Base-by-base conservation (phyloP, 768 basidiomycete genomes). In the Russula sp. region DNA sequence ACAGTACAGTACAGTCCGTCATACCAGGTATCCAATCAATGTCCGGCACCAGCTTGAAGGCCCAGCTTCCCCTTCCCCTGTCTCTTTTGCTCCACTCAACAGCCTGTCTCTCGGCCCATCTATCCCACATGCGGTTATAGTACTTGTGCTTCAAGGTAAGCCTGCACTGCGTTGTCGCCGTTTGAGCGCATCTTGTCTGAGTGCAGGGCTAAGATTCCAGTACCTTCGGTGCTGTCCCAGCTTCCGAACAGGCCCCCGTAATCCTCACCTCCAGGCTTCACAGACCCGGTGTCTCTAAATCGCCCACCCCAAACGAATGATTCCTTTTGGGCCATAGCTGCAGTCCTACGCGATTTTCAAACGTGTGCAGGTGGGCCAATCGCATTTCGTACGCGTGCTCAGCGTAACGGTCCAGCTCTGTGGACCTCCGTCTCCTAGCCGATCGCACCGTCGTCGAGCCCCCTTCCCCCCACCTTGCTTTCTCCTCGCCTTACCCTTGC, bases 381-480 rank as follows among this genome's bases (percentile, higher is more conserved):
- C 53, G 63, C 22, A 35, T 31, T 35, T 55, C 5, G 47, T 50
- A 16, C 55, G 58, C 42, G 57, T 60, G 48, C 52, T 35, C 45
- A 13, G 45, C 34, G 45, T 31, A 49, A 39, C 32, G 9, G 2
- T 3, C 20, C 40, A 22, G 51, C 31, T 22, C 34, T 27, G 18
- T 42, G 32, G 7, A 51, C 22, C 47, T 14, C 39, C 34, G 27
- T 40, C n/a, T 9, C 37, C 59, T 60, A 39, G 27, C 40, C 35
- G 58, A 64, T 64, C 54, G 58, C 37, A 44, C 18, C 6, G 34
- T 51, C 48, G 22, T 50, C n/a, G 22, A 34, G 37, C 54, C 32
- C 22, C 52, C 53, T 54, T 59, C 27, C 45, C 27, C 13, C 4
- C 31, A 59, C 57, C 63, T 64, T 53, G 48, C 53, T 35, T 64